Base-by-base conservation (phyloP, 768 basidiomycete species). In the Naganishia vishniacii region DNA sequence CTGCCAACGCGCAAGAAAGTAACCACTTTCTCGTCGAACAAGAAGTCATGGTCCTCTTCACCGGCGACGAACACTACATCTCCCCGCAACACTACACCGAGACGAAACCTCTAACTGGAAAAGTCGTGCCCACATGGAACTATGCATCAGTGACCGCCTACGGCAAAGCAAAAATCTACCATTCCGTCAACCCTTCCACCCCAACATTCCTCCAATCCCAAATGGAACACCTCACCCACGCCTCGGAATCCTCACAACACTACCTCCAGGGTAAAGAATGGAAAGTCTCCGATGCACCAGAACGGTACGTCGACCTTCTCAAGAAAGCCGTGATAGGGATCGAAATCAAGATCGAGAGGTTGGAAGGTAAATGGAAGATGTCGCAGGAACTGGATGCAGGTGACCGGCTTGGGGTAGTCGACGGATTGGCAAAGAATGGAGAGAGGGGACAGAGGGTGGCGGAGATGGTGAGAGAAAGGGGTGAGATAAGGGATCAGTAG, bases 101-200 rank as follows among this genome's bases (percentile, higher is more conserved):
- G 25, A 73, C 77, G 16, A 78, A 78, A 62, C 77, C 77, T 1
- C 31, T 46, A 12, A 68, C 69, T 1, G 75, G 75, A 9, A 75
- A 75, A 61, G 77, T 78, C 48, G 77, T 78, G 0, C 77, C 77
- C 0, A 78, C 77, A 5, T 78, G 75, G 75, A 65, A 76, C 63
- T 78, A 76, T 59, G 66, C 72, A 7, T 71, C 73, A 18, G 77
- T 78, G 3, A 73, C 76, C 48, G 73, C 72, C 0, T 78, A 78
- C 66, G 77, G 77, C 16, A 70, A 65, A 42, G 59, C 71, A 6
- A 45, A 62, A 16, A 58, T 76, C 7, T 66, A 67, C 60, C 62
- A 74, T 56, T 37, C 51, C 13, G 49, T 62, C 25, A 59, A 64
- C 0, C 61, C 34, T 2, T 45, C 37, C 13, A 65, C 71, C 0